Base-by-base conservation (phyloP, 2,329 filamentous ascomycete species). In the Cladophialophora bantiana region DNA sequence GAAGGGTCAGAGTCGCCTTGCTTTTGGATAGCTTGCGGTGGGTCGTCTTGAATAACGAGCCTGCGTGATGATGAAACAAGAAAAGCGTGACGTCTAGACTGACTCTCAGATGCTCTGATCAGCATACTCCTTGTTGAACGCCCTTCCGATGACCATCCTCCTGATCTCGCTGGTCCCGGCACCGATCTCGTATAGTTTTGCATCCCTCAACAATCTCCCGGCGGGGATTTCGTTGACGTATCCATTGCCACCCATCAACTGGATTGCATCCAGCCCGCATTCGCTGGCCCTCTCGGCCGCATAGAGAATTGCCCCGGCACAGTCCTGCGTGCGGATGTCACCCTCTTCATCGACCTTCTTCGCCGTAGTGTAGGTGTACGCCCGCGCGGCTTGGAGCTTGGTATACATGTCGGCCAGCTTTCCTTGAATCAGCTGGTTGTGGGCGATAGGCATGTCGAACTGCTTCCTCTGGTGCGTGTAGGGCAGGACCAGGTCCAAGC, bases 371-470 rank as follows among this genome's bases (percentile, higher is more conserved):
- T 96, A 96, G 0, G 94, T 98, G 79, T 97, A 97, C 2, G 93
- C 86, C n/a, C 89, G 84, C 15, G 90, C 89, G 10, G 91, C 93
- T 74, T 92, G 90, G 66, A 95, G 86, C 79, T 96, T 96, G 56
- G 93, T 97, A 81, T 98, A 96, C 94, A 99, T 97, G 78, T 98
- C 94, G 64, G 95, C 93, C 54, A 98, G 85, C 77, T 94, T 94
- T 65, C 92, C 94, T 80, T 98, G 95, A 26, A 98, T 86, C 69
- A 98, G 85, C 79, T 99, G 95, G 78, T 97, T 96, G 73, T 95
- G 90, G 0, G 92, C 94, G 70, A 98, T 92, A 1, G 94, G 94
- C 7, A 79, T 82, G 62, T 90, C 90, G 77, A 99, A 99, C 80
- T 99, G 95, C 78, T 90, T 92, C 64, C 95, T 88, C 73, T 91